Evolutionary conservation across 2,329 filamentous ascomycete genomes (phyloP), one percentile per base, ranked within the genome.

Genomic region (Pleurostoma richardsiae): DNA sequence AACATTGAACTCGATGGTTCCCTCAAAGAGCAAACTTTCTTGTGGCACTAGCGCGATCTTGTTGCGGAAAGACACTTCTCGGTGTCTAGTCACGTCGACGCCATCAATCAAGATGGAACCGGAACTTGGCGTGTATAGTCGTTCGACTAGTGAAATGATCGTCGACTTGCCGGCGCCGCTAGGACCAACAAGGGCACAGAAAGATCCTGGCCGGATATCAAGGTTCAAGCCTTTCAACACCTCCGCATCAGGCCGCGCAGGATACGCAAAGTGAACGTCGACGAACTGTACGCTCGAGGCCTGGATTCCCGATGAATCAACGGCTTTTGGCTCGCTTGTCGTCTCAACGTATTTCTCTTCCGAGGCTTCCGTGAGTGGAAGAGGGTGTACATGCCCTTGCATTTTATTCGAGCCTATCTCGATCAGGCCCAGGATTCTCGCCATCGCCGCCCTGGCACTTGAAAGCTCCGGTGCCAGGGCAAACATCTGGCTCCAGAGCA

Each of bases 211-310:
- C 4, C 54, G 51, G 47, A 73, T 62, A 39, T 63, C 57, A 39
- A 73, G 55, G 42, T 56, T 60, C 4, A 72, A 49, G 1, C 65
- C 63, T 42, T 63, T 60, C 3, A 73, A 67, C 3, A 85, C 77
- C 19, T 69, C 67, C 10, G 69, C 64, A 44, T 78, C 73, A 0
- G 79, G 79, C 0, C 81, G 72, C 5, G 77, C 71, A 2, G 82
- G 80, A 53, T 86, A 86, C 6, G 78, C 67, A 59, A 86, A 86
- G 19, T 71, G 65, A 11, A 85, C 73, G 42, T 79, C 62, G 39
- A 69, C 68, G 56, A 85, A 77, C 39, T 74, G 67, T 3, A 83
- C 72, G 5, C 52, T 47, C 10, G 51, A 29, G 3, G 46, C 41
- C 36, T 44, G 26, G 36, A 41, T 44, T 7, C 33, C 31, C 2